Percentiles rank a stretch among this genome's conserved stretches.
Evolutionary conservation across 371 early-diverging fungal genomes (phyloP).

Genomic region (Mucor piriformis): DNA sequence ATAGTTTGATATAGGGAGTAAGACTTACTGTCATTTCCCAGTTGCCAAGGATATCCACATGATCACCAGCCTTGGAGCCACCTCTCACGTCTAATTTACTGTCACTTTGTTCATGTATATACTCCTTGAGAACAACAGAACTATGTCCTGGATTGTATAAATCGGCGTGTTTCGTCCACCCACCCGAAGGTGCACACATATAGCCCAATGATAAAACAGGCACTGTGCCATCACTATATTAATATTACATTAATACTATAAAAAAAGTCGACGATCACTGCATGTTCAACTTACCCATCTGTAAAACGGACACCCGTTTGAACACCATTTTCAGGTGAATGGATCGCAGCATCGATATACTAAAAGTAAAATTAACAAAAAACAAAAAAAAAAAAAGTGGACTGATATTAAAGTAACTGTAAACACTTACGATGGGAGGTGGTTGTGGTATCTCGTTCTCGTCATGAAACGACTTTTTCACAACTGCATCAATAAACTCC

Average conservation of each 20-base stretch:
- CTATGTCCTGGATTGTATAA: constrained; percentile 84
- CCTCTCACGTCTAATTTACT: constrained; percentile 76
- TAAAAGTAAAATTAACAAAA: constrained; percentile 10
- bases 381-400: too few species aligned
- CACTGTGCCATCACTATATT: constrained; percentile 88
- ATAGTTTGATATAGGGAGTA: neutral
- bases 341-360: constrained; percentile 50
- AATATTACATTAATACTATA: constrained; percentile 1
- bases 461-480: constrained; percentile 7
- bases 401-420: neutral
- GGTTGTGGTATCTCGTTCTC: constrained; percentile 6
- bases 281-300: constrained; percentile 44
- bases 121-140: constrained; percentile 80
- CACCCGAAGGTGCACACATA: constrained; percentile 83
- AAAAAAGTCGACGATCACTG: too few species aligned
- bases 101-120: constrained; percentile 62
- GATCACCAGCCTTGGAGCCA: constrained; percentile 83
- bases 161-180: constrained; percentile 80
- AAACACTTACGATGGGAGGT: constrained; percentile 18
- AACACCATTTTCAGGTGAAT: constrained; percentile 40
- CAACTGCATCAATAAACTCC: constrained; percentile 18
- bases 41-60: constrained; percentile 83
- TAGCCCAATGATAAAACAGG: constrained; percentile 88
- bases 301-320: constrained; percentile 61
- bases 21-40: constrained; percentile 55